Evolutionary conservation across 305 asterid species (phyloP).

Genomic region (Fraxinus baroniana): DNA sequence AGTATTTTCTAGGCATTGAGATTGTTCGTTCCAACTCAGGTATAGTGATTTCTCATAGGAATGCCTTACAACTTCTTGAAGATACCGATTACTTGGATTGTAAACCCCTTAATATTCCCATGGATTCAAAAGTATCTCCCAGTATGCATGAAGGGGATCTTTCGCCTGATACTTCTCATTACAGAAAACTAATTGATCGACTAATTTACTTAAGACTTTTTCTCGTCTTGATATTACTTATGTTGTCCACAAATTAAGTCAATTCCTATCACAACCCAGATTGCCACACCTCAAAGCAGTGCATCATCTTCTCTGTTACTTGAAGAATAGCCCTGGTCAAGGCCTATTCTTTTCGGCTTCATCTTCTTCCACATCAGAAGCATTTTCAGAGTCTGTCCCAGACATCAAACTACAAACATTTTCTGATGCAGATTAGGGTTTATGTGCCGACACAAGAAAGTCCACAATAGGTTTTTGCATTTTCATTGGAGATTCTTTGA

Average conservation of each 20-base stretch:
- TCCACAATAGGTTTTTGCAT: neutral
- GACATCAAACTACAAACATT: neutral
- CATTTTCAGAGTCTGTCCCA: neutral
- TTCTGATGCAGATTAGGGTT: neutral
- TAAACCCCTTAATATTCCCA: neutral
- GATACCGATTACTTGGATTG: neutral
- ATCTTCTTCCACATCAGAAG: neutral
- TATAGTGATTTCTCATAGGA: neutral
- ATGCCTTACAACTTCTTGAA: neutral
- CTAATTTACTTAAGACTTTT: neutral
- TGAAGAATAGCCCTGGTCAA: neutral
- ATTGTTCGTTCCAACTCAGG: neutral
- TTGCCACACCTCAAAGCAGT: neutral
- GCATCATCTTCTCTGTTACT: neutral
- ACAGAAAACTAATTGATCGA: neutral
- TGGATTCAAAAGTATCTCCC: neutral
- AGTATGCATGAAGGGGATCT: neutral
- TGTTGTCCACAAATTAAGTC: neutral
- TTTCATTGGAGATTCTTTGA: neutral
- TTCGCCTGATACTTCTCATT: neutral
- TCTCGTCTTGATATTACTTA: neutral
- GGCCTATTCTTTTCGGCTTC: neutral
- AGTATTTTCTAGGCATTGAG: neutral
- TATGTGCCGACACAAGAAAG: neutral
- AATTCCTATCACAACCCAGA: neutral